Evolutionary conservation across 192 early-diverging fungal genomes (phyloP).

Genomic region (Lunasporangiospora selenospora): DNA sequence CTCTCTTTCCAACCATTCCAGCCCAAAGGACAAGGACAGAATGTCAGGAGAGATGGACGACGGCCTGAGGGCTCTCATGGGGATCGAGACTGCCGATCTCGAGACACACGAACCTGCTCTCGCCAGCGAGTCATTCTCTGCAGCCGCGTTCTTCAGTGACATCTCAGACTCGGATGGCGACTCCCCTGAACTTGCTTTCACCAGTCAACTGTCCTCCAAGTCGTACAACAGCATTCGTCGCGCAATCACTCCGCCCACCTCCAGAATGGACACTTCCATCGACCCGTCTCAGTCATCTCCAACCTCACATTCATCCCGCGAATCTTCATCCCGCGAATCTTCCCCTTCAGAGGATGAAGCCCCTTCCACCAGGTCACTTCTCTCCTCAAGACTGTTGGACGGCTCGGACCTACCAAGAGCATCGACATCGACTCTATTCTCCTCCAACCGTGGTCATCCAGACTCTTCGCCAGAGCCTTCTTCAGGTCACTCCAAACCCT

Average conservation of each 20-base stretch:
- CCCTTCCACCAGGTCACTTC: not conserved
- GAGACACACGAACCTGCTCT: slow-evolving; percentile 2
- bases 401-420: not conserved
- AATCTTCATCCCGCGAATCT: not conserved
- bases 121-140: not conserved
- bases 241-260: not conserved
- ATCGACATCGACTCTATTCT: not conserved
- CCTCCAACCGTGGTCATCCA: not conserved
- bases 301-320: not conserved
- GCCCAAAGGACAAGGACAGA: too few species aligned
- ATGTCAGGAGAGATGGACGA: slow-evolving; percentile 39
- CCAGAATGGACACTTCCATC: not conserved
- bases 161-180: slow-evolving; percentile 8
- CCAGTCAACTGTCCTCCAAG: not conserved
- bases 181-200: not conserved
- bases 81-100: slow-evolving; percentile 33
- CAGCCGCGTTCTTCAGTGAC: not conserved
- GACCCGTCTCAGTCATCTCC: too few species aligned
- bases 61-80: slow-evolving; percentile 45
- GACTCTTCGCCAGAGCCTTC: slow-evolving; percentile 20
- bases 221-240: not conserved
- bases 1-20: too few species aligned
- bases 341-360: not conserved
- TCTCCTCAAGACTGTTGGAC: not conserved
- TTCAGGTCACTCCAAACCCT: not conserved